Evolutionary conservation across 768 basidiomycete genomes (phyloP), one percentile per base, ranked within the genome.

Genomic region (Tulasnella sp.): DNA sequence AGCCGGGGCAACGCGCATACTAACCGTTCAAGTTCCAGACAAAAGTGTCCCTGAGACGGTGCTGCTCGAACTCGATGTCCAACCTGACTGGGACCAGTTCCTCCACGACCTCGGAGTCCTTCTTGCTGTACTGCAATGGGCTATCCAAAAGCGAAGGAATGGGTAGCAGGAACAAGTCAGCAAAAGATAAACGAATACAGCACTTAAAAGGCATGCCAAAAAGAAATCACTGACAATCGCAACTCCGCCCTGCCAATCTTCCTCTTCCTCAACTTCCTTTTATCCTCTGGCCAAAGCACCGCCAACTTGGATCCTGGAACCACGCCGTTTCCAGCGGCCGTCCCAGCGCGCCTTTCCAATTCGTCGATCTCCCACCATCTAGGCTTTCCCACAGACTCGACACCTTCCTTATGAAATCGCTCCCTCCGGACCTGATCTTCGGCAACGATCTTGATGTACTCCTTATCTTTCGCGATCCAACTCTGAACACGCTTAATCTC

Each of bases 1-100:
- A 27, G 15, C 51, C n/a, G 41, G 11, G 38, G 13, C 34, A 41
- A 4, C 1, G 19, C 34, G 34, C 34, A n/a, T n/a, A 74, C 81
- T n/a, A 58, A 96, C 94, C 95, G 64, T 87, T 86, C 47, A 94
- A 72, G 67, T 99, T 96, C 96, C 95, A 99, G 47, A 96, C 80
- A 72, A 98, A 97, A 0, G 95, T 92, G 69, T 99, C 96, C 26
- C 92, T 82, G 77, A 97, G 85, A 73, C 86, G 88, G 68, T 88
- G 85, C 67, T 89, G 87, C 27, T 97, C 96, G 50, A 94, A 85
- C 66, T 99, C 96, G 66, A 97, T 84, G 70, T 99, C 96, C 53
- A 99, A 76, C n/a, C 96, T 82, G 42, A 99, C 86, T 2, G 96
- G 96, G 3, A 98, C 85, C 26, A 99, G 84, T 65, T 83, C 78